Evolutionary conservation across 371 early-diverging fungal species (phyloP).

Genomic region (Mortierella sp.): DNA sequence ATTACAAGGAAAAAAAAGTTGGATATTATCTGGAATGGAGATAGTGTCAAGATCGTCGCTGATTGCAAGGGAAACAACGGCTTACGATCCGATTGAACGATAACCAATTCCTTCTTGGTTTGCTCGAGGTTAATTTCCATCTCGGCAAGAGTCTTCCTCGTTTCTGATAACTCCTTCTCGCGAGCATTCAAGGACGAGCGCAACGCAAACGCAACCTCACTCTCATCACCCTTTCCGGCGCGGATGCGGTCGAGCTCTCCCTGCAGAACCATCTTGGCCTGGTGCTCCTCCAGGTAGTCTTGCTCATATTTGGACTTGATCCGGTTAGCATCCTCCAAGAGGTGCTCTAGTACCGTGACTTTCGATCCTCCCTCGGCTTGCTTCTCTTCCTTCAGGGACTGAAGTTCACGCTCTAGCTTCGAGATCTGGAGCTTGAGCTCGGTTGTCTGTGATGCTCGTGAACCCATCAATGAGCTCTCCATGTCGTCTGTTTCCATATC

Average conservation of each 20-base stretch:
- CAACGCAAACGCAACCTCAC: slow-evolving; percentile 55
- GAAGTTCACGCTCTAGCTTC: slow-evolving; percentile 83
- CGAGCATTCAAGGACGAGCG: slow-evolving; percentile 47
- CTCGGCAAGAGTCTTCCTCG: slow-evolving; percentile 58
- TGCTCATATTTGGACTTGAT: slow-evolving; percentile 78
- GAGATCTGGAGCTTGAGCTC: slow-evolving; percentile 70
- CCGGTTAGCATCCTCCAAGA: slow-evolving; percentile 79
- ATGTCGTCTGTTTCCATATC: slow-evolving; percentile 51
- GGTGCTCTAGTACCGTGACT: slow-evolving; percentile 72
- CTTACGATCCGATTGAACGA: slow-evolving; percentile 55
- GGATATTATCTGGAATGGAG: background rate
- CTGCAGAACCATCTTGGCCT: slow-evolving; percentile 77
- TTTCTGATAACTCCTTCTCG: slow-evolving; percentile 58
- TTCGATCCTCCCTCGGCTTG: slow-evolving; percentile 60
- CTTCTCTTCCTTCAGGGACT: slow-evolving; percentile 67
- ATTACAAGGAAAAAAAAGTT: background rate
- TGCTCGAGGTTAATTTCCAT: slow-evolving; percentile 56
- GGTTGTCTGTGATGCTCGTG: slow-evolving; percentile 49
- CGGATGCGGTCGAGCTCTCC: slow-evolving; percentile 78
- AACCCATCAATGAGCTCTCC: slow-evolving; percentile 31
- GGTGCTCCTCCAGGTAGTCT: slow-evolving; percentile 76
- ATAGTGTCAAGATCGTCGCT: too few species aligned
- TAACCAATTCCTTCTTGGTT: slow-evolving; percentile 54
- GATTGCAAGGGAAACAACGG: too few species aligned
- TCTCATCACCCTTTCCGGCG: slow-evolving; percentile 52